Evolutionary conservation across 345 rosid genomes (phyloP), one percentile per base, ranked within the genome.

Genomic region (Triadica sebifera): DNA sequence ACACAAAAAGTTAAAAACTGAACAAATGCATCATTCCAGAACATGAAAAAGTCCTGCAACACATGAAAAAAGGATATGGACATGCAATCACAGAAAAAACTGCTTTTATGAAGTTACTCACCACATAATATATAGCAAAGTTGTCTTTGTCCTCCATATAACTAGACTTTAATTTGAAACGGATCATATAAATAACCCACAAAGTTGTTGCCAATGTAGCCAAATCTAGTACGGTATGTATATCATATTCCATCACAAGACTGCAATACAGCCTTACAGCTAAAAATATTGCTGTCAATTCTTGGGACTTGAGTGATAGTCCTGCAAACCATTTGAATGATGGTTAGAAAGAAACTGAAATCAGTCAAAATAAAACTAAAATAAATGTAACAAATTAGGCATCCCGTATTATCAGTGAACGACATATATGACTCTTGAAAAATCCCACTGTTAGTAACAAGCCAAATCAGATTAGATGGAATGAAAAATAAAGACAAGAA

Each of bases 131-230:
- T 72, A 86, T 81, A 12, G 97, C 92, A 80, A 96, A 96, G 84
- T 93, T 96, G 83, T 96, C 99, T 75, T 93, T 93, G 75, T 93
- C 98, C 52, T 86, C 97, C 98, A 96, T 93, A 85, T 96, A 96
- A 82, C 96, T 91, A 69, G 99, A 87, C 83, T 75, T 90, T 70
- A 96, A 77, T 57, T 89, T 93, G 86, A 93, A 93, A 46, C 97
- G 96, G 81, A 96, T 96, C 98, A 90, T 93, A 81, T 84, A 96
- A 65, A 96, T 96, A 84, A 96, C 99, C 99, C 99, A 96, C 29
- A 96, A 79, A 34, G 99, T 96, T n/a, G 99, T 92, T 6, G 80
- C 98, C 84, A 93, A 78, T 4, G 99, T 96, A 71, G 98, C 90
- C 76, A 93, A 86, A 81, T 96, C 99, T 62, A 96, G 96, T 63